Evolutionary conservation across 768 basidiomycete genomes (phyloP).

Genomic region (Boletus rex-veris): DNA sequence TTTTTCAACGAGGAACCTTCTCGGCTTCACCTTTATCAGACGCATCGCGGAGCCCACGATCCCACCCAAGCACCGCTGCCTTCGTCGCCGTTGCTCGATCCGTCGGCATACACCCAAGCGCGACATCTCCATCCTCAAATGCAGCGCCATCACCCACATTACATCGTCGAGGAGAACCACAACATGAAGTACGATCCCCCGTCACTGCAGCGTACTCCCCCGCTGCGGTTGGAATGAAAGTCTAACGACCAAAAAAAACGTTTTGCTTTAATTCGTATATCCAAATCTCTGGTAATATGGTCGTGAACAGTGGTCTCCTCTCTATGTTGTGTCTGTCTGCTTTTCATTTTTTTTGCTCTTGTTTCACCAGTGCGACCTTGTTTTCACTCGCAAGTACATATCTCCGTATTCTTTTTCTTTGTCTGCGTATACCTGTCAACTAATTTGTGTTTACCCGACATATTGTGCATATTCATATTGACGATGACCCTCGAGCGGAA

Average conservation of each 20-base stretch:
- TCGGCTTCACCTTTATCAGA: constrained; percentile 34
- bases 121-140: constrained; percentile 35
- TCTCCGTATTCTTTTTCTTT: constrained; percentile 6
- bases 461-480: constrained; percentile 23
- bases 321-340: neutral
- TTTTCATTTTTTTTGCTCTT: neutral
- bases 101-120: constrained; percentile 25
- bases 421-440: constrained; percentile 21
- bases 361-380: neutral
- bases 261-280: constrained; percentile 21
- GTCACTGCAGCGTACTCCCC: constrained; percentile 42
- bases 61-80: constrained; percentile 23
- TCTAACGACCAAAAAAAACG: constrained; percentile 17
- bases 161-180: constrained; percentile 33
- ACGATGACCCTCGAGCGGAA: constrained; percentile 1
- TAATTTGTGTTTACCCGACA: constrained; percentile 15
- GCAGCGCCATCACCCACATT: constrained; percentile 33
- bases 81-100: constrained; percentile 35
- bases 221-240: constrained; percentile 50
- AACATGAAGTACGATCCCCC: constrained; percentile 44
- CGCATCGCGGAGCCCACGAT: constrained; percentile 35
- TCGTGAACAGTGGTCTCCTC: constrained; percentile 23
- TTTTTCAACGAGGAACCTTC: constrained; percentile 30
- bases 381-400: constrained; percentile 12
- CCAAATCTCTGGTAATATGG: constrained; percentile 24